Evolutionary conservation across 208 protist species (phyloP), one percentile per base, ranked within the genome.

Genomic region (Trypanosoma platydactyli): DNA sequence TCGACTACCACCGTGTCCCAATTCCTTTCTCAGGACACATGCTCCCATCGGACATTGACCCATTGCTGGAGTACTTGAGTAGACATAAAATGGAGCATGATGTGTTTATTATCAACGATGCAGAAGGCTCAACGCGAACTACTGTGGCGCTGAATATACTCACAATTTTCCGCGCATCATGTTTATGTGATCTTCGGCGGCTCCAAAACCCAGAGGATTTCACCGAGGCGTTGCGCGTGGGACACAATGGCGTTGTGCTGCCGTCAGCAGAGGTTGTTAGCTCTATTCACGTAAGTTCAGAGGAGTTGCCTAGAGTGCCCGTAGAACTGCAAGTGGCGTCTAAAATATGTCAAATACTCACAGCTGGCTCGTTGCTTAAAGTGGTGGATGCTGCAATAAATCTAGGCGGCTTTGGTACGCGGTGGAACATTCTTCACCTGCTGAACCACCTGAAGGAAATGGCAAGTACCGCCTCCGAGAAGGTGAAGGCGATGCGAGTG

Each of bases 321-420:
- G 73, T 91, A 3, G 89, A 93, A 71, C 62, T 91, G 35, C 84
- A 83, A 5, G 61, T 92, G 15, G 89, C 89, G 24, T 91, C 83
- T 5, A 91, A 83, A 38, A 93, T 95, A 30, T 89, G 84, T 68
- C 89, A 95, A 71, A 95, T 95, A 84, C 80, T 95, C 30, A 88
- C 82, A 18, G 79, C 86, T 9, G 89, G 89, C 50, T 86, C 79
- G 3, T 64, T 95, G 38, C 64, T 95, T 35, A 75, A 76, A 46
- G 87, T 87, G 15, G 84, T 91, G 5, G 77, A 87, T 42, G 80
- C 84, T n/a, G 82, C 76, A 18, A 85, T 93, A 45, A 20, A 64
- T 1, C 74, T 95, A 38, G 79, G 89, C 60, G 89, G 89, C 15
- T 73, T 66, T 4, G 89, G 89, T 12, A 58, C 40, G 12, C 71